Percentiles rank a stretch among this genome's conserved stretches.
Evolutionary conservation across 768 basidiomycete genomes (phyloP).

Genomic region (Leccinum variicolor): DNA sequence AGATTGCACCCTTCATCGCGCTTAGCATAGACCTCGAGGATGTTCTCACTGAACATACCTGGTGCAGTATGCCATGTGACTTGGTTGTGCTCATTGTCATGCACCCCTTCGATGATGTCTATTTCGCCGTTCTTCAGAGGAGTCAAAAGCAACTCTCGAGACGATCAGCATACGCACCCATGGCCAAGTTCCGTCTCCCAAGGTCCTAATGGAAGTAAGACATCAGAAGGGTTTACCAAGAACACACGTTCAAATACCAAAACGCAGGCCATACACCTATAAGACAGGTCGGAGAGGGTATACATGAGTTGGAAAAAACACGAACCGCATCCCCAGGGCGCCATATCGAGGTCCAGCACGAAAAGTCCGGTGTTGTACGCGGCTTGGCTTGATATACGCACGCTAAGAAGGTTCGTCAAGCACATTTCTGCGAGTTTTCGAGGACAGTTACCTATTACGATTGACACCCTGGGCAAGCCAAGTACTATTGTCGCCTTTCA

Average conservation of each 20-base stretch:
- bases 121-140: constrained; percentile 66
- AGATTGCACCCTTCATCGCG: constrained; percentile 50
- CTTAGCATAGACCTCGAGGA: not conserved
- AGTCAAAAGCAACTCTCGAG: constrained; percentile 5
- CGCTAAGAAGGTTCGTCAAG: constrained; percentile 38
- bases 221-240: constrained; percentile 3
- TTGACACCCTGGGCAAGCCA: constrained; percentile 49
- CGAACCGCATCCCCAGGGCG: constrained; percentile 85
- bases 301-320: not conserved
- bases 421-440: not conserved
- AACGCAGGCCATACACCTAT: constrained; percentile 82
- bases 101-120: constrained; percentile 82
- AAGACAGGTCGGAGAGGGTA: constrained; percentile 2
- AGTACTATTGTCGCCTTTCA: constrained; percentile 73
- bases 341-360: constrained; percentile 77
- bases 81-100: constrained; percentile 82
- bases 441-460: constrained; percentile 51
- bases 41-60: constrained; percentile 34
- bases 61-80: constrained; percentile 76
- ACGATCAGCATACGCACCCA: constrained; percentile 38
- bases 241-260: constrained; percentile 43
- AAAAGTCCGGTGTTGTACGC: constrained; percentile 77
- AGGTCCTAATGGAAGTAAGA: constrained; percentile 21
- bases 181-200: constrained; percentile 61
- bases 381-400: constrained; percentile 68